These are phyloP conservation scores for Paramecium pentaurelia DNA, from an alignment of 73 alveolate species.

Conservation along the genomic window DNA sequence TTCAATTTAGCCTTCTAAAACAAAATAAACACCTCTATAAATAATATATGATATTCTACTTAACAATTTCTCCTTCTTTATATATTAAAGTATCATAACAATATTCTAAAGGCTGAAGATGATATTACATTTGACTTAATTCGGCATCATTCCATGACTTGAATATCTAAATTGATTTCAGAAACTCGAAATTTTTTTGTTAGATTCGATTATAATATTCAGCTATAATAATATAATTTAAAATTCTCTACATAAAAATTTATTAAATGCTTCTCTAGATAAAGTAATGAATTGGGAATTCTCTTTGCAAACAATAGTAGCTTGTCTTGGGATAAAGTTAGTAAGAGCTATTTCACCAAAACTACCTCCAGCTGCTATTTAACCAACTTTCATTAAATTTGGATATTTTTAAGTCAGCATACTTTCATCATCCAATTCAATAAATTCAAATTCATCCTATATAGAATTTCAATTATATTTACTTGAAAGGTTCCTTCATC, in stretches of 20 bases:
- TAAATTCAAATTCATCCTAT: conserved; percentile 37
- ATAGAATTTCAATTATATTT: not conserved
- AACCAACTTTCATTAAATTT: conserved; percentile 31
- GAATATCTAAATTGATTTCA: not conserved
- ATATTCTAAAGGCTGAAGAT: conserved; percentile 23
- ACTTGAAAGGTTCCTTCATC: not conserved
- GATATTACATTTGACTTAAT: conserved; percentile 33
- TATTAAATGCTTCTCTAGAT: conserved; percentile 44
- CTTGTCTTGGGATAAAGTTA: conserved; percentile 38
- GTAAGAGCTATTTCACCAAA: conserved; percentile 49
- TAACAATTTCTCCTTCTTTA: conserved; percentile 2
- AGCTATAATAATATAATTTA: not conserved
- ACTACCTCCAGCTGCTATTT: conserved; percentile 8
- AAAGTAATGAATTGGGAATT: not conserved
- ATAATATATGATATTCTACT: not conserved
- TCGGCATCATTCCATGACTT: conserved; percentile 12
- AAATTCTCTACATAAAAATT: not conserved
- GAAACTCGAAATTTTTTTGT: not conserved
- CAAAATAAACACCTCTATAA: conserved; percentile 12
- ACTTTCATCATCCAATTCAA: not conserved
- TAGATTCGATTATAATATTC: conserved; percentile 40
- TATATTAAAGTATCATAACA: not conserved
- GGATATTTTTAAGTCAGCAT: conserved; percentile 16
- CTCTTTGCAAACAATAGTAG: conserved; percentile 28
- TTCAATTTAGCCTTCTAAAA: not conserved